These are phyloP conservation scores for Neoboletus subvelutipes DNA, from an alignment of 768 basidiomycete species.

Conservation along the genomic window DNA sequence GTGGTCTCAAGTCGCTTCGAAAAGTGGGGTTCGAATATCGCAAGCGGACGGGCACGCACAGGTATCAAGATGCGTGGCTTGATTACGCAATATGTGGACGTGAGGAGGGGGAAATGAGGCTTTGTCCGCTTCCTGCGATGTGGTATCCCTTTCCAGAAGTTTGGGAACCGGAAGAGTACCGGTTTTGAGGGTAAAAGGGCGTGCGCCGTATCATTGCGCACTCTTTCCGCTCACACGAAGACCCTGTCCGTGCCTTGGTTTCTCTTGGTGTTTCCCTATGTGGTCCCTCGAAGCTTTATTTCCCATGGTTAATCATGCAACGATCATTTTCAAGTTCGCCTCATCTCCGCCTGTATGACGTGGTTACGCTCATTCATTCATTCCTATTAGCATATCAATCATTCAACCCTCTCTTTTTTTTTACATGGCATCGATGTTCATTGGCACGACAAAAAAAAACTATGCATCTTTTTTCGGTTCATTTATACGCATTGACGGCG, in stretches of 20 bases:
- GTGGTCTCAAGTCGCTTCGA: constrained; percentile 31
- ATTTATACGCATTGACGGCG: constrained; percentile 2
- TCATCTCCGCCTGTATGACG: constrained; percentile 7
- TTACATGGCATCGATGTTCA: constrained; percentile 6
- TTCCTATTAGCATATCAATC: constrained; percentile 15
- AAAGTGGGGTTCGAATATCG: constrained; percentile 38
- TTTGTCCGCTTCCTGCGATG: constrained; percentile 26
- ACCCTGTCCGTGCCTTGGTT: neutral
- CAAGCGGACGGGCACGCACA: constrained; percentile 36
- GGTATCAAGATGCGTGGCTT: constrained; percentile 38
- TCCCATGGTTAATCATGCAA: constrained; percentile 17
- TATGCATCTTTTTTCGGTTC: neutral
- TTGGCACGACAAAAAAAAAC: constrained; percentile 8
- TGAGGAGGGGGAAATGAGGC: constrained; percentile 19
- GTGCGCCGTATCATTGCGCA: neutral
- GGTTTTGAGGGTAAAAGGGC: constrained; percentile 18
- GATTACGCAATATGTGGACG: constrained; percentile 30
- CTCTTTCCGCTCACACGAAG: neutral
- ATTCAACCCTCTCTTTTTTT: neutral
- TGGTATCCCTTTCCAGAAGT: constrained; percentile 38
- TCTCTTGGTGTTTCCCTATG: constrained; percentile 3
- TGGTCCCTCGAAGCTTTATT: constrained; percentile 17
- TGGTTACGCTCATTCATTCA: constrained; percentile 13
- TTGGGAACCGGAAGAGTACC: constrained; percentile 28
- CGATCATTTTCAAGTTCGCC: constrained; percentile 7